phyloP scores from a whole-genome alignment of 768 basidiomycete genomes.

The Trametes maxima region DNA sequence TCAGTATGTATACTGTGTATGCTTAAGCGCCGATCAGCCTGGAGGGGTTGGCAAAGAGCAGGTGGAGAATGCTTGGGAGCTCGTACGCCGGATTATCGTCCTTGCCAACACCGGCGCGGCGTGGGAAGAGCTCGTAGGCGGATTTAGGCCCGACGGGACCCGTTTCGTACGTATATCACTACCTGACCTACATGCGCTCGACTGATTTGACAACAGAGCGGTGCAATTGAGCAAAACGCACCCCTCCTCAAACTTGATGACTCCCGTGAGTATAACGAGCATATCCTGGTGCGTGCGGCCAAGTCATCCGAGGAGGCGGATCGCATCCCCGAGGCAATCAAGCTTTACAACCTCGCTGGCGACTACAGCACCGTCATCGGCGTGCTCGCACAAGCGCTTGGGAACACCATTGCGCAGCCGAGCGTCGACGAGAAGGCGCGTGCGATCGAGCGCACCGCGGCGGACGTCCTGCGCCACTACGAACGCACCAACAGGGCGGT shows the following conservation, averaged over 20 bases:
- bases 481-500: slow-evolving; percentile 74
- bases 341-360: slow-evolving; percentile 92
- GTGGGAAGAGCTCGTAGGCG: slow-evolving; percentile 96
- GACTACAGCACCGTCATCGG: slow-evolving; percentile 87
- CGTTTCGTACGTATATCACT: slow-evolving; percentile 63
- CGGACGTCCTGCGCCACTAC: slow-evolving; percentile 79
- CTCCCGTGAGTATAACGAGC: slow-evolving; percentile 69
- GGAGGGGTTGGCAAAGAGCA: slow-evolving; percentile 81
- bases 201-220: slow-evolving; percentile 52
- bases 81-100: slow-evolving; percentile 77
- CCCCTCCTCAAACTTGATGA: slow-evolving; percentile 72
- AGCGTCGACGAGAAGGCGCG: slow-evolving; percentile 60
- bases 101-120: slow-evolving; percentile 74
- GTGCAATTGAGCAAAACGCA: slow-evolving; percentile 84
- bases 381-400: slow-evolving; percentile 85
- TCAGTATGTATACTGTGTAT: slow-evolving; percentile 91
- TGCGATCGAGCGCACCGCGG: slow-evolving; percentile 70
- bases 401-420: slow-evolving; percentile 75
- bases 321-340: slow-evolving; percentile 87
- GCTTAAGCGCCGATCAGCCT: slow-evolving; percentile 73
- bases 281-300: slow-evolving; percentile 85
- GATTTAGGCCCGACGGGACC: slow-evolving; percentile 87
- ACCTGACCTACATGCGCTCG: neutral
- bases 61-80: slow-evolving; percentile 78
- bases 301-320: slow-evolving; percentile 81